phyloP scores from a whole-genome alignment of 2,329 filamentous ascomycete species.

The Akanthomyces dipterigenus region DNA sequence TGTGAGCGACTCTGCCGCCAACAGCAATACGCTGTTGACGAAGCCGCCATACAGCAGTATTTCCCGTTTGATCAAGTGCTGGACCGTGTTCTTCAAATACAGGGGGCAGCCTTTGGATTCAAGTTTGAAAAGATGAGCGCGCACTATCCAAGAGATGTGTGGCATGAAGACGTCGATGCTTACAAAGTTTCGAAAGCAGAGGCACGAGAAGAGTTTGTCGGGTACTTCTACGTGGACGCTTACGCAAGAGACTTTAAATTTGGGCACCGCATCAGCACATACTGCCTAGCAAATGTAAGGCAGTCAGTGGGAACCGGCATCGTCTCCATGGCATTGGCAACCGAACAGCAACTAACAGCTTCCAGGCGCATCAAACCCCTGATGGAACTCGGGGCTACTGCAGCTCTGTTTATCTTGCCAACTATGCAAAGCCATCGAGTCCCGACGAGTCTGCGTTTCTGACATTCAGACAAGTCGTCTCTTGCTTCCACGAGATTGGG shows the following conservation, averaged over 20 bases:
- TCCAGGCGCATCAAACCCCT: too few species aligned
- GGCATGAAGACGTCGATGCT: not conserved
- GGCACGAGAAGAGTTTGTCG: not conserved
- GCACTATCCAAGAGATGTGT: not conserved
- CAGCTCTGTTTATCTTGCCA: too few species aligned
- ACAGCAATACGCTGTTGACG: not conserved
- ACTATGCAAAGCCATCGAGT: not conserved
- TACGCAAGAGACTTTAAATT: not conserved
- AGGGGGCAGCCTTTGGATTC: not conserved
- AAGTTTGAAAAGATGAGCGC: not conserved
- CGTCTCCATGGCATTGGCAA: too few species aligned
- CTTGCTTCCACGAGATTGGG: not conserved
- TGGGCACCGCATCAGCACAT: not conserved
- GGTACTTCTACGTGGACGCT: not conserved
- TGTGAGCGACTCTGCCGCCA: not conserved
- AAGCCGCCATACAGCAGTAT: not conserved
- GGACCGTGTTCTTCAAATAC: not conserved
- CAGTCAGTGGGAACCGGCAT: too few species aligned
- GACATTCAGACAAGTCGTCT: not conserved
- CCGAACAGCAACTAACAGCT: too few species aligned
- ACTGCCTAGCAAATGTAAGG: not conserved
- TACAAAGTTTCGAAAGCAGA: not conserved
- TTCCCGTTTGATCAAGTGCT: not conserved
- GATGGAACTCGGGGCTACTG: too few species aligned
- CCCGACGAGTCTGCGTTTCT: not conserved